phyloP scores from a whole-genome alignment of 345 rosid species.

The Pistacia vera region DNA sequence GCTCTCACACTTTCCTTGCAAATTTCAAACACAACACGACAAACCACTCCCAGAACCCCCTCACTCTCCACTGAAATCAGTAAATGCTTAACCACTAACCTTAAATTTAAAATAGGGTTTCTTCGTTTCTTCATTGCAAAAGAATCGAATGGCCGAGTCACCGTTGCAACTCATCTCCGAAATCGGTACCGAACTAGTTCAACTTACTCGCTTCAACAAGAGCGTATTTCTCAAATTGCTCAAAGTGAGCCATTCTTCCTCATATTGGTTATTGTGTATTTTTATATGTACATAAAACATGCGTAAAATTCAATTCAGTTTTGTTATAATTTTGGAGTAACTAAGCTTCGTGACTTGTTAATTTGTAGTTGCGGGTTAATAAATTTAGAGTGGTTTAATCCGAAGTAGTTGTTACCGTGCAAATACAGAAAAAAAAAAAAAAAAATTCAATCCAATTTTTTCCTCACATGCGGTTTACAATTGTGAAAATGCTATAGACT shows the following conservation, averaged over 20 bases:
- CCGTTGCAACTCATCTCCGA: conserved; percentile 50
- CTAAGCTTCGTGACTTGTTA: neutral
- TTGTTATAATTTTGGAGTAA: neutral
- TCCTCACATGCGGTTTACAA: neutral
- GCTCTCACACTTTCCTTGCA: neutral
- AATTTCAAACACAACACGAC: neutral
- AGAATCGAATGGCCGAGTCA: conserved; percentile 49
- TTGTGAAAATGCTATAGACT: neutral
- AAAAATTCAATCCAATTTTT: neutral
- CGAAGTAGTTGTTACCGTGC: neutral
- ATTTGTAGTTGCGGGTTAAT: neutral
- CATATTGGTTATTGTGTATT: neutral
- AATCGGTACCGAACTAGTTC: conserved; percentile 58
- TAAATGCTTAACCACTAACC: neutral
- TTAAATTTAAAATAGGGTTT: neutral
- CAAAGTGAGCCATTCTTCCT: conserved; percentile 42
- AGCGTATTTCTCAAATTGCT: conserved; percentile 66
- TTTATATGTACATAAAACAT: neutral
- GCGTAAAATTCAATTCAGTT: neutral
- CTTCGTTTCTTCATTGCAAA: neutral
- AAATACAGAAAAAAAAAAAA: neutral
- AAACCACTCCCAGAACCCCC: neutral
- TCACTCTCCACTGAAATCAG: neutral
- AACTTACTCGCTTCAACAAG: conserved; percentile 64
- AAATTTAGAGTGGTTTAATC: neutral